Conservation (phyloP, 805 yeast species). For the Nakazawaea ambrosiae region DNA sequence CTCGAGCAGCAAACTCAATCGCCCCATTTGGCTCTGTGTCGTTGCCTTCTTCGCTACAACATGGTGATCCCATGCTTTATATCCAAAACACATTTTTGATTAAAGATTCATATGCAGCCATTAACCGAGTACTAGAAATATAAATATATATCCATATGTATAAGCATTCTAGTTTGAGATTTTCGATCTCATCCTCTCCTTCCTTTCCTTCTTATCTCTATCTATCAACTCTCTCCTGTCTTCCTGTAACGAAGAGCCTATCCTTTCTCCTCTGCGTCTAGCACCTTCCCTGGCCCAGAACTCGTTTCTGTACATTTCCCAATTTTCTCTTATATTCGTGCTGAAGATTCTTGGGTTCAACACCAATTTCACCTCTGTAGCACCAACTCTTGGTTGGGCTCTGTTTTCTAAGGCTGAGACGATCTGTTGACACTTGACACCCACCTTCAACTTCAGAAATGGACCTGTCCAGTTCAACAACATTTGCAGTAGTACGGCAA, state of each 20-base stretch:
- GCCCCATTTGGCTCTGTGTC: not conserved
- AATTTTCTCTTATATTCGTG: constrained; percentile 80
- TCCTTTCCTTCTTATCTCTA: constrained; percentile 32
- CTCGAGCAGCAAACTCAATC: not conserved
- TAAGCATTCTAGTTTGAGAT: too few relatives aligned
- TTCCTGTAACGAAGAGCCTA: constrained; percentile 7
- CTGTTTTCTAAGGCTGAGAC: constrained; percentile 21
- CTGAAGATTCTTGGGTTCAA: constrained; percentile 76
- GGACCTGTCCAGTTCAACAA: constrained; percentile 7
- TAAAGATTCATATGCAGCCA: not conserved
- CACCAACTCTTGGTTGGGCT: constrained; percentile 62
- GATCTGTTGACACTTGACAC: constrained; percentile 1
- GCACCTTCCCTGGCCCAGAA: constrained; percentile 86
- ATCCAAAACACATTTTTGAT: not conserved
- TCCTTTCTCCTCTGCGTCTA: constrained; percentile 33
- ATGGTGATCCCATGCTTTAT: not conserved
- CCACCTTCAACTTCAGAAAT: constrained; percentile 3
- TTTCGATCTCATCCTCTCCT: constrained; percentile 20
- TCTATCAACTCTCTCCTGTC: constrained; percentile 24
- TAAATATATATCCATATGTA: too few relatives aligned
- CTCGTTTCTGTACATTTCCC: constrained; percentile 92
- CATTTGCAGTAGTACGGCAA: not conserved
- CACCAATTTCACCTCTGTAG: constrained; percentile 72
- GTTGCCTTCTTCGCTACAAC: not conserved
- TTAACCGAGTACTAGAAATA: too few relatives aligned